Evolutionary conservation across 495 filamentous ascomycete species (phyloP).

Genomic region (Tetracladium marchalianum): DNA sequence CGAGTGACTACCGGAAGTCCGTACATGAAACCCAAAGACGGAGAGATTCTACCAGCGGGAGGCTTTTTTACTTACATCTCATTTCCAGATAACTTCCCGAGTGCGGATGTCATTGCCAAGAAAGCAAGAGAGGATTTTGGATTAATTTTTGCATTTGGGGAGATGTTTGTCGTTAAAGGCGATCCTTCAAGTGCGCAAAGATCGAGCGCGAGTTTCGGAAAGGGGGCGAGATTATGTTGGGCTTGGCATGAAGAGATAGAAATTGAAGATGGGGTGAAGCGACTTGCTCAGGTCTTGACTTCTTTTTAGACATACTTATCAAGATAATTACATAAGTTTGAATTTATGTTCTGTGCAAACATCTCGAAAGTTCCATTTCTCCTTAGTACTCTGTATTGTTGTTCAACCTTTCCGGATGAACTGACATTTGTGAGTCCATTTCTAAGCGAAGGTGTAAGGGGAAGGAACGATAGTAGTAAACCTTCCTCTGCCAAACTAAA

Average conservation of each 20-base stretch:
- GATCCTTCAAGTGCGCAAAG: slow-evolving; percentile 29
- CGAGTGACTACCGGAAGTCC: slow-evolving; percentile 3
- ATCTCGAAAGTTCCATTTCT: too few species aligned
- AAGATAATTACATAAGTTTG: too few species aligned
- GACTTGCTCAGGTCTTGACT: background rate
- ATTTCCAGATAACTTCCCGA: slow-evolving; percentile 34
- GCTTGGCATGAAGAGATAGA: slow-evolving; percentile 52
- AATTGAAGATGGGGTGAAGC: background rate
- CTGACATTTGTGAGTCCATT: too few species aligned
- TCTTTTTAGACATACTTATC: too few species aligned
- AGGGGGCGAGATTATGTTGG: slow-evolving; percentile 54
- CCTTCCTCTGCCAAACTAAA: too few species aligned
- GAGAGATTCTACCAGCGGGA: slow-evolving; percentile 32
- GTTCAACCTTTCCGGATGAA: too few species aligned
- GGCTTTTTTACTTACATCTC: slow-evolving; percentile 73
- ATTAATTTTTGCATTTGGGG: slow-evolving; percentile 49
- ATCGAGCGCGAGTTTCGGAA: slow-evolving; percentile 28
- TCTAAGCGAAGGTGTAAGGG: too few species aligned
- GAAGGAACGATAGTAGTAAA: too few species aligned
- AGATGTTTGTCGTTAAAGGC: slow-evolving; percentile 52
- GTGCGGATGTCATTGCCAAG: slow-evolving; percentile 41
- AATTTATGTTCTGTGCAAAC: too few species aligned
- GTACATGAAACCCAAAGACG: slow-evolving; percentile 3
- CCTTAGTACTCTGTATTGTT: too few species aligned
- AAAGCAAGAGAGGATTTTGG: slow-evolving; percentile 43